Percentiles rank a stretch among this genome's conserved stretches.
These are phyloP conservation scores for Boeremia exigua DNA, from an alignment of 2,329 filamentous ascomycete genomes.

Conservation along the genomic window DNA sequence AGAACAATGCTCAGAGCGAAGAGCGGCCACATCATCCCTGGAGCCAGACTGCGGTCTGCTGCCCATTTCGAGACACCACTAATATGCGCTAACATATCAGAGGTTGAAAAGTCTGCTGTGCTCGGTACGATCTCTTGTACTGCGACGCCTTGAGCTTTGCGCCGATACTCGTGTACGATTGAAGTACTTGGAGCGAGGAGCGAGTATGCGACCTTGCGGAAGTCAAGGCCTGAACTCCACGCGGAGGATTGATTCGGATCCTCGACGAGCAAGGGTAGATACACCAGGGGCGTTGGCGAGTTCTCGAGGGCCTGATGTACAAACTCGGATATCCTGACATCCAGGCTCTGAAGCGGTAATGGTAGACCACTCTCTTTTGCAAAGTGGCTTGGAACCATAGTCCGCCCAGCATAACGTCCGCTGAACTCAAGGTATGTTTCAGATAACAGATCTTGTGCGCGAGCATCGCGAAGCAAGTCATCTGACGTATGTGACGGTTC, in stretches of 20 bases:
- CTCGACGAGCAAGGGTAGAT: conserved; percentile 67
- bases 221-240: conserved; percentile 48
- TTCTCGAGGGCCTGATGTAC: conserved; percentile 30
- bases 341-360: conserved; percentile 29
- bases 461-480: conserved; percentile 35
- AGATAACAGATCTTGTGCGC: conserved; percentile 23
- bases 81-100: conserved; percentile 24
- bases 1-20: conserved; percentile 34
- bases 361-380: neutral
- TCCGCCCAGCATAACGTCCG: conserved; percentile 31
- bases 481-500: conserved; percentile 40
- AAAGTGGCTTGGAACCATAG: conserved; percentile 11
- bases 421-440: conserved; percentile 38
- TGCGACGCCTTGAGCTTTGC: conserved; percentile 44
- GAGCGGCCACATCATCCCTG: conserved; percentile 32
- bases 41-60: conserved; percentile 11
- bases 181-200: conserved; percentile 30
- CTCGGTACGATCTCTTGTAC: conserved; percentile 24
- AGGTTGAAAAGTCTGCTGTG: neutral
- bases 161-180: conserved; percentile 45
- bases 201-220: conserved; percentile 50
- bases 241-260: conserved; percentile 52
- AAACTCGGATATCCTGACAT: conserved; percentile 44
- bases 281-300: conserved; percentile 53
- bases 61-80: conserved; percentile 26